Evolutionary conservation across 1,284 basidiomycete species (phyloP), one percentile per base, ranked within the genome.

Genomic region (Pholiota adiposa): DNA sequence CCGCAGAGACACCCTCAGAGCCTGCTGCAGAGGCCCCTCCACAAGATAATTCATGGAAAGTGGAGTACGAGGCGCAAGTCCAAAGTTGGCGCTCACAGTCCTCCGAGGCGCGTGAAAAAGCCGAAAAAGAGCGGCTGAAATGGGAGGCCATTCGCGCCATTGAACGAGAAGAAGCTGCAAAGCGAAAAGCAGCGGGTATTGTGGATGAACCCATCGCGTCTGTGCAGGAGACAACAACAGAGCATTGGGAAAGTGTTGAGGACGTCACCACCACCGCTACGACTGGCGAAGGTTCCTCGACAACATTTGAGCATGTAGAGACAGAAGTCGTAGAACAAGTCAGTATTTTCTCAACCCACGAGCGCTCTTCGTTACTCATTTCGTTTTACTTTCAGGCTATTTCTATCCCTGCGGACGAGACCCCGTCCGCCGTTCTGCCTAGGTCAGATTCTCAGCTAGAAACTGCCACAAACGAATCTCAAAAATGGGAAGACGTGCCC

Each of bases 51-150:
- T 54, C 69, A 3, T 78, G 75, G 74, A 79, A 78, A 63, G 66
- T 79, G 6, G 82, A 87, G 63, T 90, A 92, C 72, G 89, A 94
- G 54, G 74, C 83, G 0, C 88, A 92, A 57, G 77, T 92, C 8
- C 78, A 81, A 38, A 75, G 79, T 65, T 96, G 93, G 93, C 86
- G 87, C 40, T 84, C 84, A 25, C 84, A 90, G 68, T 89, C 88
- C 27, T 86, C 90, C 33, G 83, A 86, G 61, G 88, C 88, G 44
- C 87, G 93, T 53, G 79, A 83, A 66, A 92, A 89, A 71, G 90
- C 92, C 7, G 88, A 90, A 73, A 82, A 79, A 60, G 86, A 88
- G 69, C 85, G 92, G n/a, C 81, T 83, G 46, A 77, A 82, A 59
- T 91, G 92, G 85, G 92, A 92, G 70, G 79, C 77, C 31, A 76